Conservation (phyloP, 140 eudicot genomes). For the Anethum foeniculum region DNA sequence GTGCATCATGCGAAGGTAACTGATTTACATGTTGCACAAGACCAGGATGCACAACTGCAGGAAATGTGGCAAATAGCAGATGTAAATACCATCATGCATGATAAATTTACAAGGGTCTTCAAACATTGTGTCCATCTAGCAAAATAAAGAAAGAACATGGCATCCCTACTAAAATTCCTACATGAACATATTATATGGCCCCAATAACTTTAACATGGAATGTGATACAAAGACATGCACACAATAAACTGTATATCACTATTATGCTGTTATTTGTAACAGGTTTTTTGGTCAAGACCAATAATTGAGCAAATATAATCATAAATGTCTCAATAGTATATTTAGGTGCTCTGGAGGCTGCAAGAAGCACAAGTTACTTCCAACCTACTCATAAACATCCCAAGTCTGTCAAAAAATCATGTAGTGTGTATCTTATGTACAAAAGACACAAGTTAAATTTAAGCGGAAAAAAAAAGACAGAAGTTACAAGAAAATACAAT, state of each 20-base stretch:
- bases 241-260: neutral
- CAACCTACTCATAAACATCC: neutral
- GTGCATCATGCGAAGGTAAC: conserved; percentile 19
- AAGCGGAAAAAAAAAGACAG: neutral
- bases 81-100: neutral
- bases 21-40: conserved; percentile 26
- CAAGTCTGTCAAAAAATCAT: neutral
- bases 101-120: neutral
- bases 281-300: too few relatives aligned
- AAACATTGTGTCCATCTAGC: neutral
- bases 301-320: neutral
- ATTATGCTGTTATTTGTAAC: neutral
- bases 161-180: neutral
- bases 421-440: neutral
- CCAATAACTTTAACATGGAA: neutral
- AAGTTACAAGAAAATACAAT: neutral
- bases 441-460: neutral
- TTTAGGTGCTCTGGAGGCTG: neutral
- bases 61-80: neutral
- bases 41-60: conserved; percentile 35
- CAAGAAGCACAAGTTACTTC: neutral
- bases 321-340: neutral
- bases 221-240: neutral
- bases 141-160: neutral
- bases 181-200: neutral